Evolutionary conservation across 2,329 filamentous ascomycete species (phyloP).

Genomic region (Monascus ruber): DNA sequence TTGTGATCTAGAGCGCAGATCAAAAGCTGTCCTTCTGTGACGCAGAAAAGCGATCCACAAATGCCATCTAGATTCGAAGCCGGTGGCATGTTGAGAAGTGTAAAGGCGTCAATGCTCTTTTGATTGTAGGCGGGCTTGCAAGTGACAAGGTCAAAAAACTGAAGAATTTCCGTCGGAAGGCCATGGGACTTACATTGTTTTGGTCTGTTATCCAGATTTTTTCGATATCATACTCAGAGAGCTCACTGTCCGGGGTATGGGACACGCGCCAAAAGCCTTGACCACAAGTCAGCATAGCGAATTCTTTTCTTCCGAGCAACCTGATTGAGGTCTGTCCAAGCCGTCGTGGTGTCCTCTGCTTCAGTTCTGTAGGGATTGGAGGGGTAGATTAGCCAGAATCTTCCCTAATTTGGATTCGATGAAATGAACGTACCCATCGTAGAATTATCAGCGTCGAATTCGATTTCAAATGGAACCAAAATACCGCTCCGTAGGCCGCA

Average conservation of each 20-base stretch:
- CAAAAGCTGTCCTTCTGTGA: constrained; percentile 37
- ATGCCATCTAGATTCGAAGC: constrained; percentile 14
- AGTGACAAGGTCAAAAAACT: constrained; percentile 7
- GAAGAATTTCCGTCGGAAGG: not conserved
- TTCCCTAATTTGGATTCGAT: not conserved
- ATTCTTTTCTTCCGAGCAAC: constrained; percentile 18
- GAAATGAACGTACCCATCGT: constrained; percentile 14
- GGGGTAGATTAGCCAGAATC: constrained; percentile 7
- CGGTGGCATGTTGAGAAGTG: constrained; percentile 19
- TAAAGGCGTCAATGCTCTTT: constrained; percentile 21
- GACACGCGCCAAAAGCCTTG: constrained; percentile 27
- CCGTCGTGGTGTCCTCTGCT: constrained; percentile 17
- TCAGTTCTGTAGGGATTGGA: constrained; percentile 15
- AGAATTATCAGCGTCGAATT: constrained; percentile 9
- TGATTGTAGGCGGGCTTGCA: constrained; percentile 28
- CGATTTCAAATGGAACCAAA: constrained; percentile 27
- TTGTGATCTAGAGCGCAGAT: constrained; percentile 36
- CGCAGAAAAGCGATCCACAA: constrained; percentile 36
- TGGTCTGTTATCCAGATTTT: constrained; percentile 33
- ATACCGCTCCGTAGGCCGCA: constrained; percentile 37
- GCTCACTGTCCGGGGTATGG: constrained; percentile 13
- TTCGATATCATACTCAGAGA: constrained; percentile 17
- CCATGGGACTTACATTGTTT: constrained; percentile 23
- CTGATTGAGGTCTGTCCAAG: constrained; percentile 28
- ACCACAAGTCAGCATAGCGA: constrained; percentile 26